Evolutionary conservation across 2,329 filamentous ascomycete species (phyloP).

Genomic region (Hawksworthiomyces lignivorus): DNA sequence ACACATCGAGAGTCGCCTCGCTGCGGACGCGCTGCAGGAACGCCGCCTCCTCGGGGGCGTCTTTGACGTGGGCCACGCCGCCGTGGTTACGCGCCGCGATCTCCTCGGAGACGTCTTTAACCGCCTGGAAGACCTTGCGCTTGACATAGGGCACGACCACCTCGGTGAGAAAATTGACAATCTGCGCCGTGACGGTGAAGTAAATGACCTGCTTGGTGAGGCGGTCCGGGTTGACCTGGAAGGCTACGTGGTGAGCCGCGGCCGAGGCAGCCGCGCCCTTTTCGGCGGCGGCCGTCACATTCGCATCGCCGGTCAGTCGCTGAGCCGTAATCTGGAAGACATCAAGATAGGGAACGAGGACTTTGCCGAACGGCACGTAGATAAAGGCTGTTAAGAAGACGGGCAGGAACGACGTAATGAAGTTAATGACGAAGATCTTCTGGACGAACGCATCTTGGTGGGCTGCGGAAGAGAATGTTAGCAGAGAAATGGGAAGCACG

Average conservation of each 20-base stretch:
- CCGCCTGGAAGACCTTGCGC: slow-evolving; percentile 67
- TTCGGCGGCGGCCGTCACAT: background rate
- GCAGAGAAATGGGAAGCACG: no score
- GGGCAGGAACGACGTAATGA: slow-evolving; percentile 72
- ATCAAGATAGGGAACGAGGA: slow-evolving; percentile 79
- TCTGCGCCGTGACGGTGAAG: slow-evolving; percentile 87
- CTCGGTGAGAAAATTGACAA: slow-evolving; percentile 81
- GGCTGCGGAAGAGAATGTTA: slow-evolving; percentile 31
- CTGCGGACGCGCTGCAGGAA: slow-evolving; percentile 77
- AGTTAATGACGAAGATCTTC: slow-evolving; percentile 86
- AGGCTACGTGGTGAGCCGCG: slow-evolving; percentile 34
- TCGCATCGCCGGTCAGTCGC: slow-evolving; percentile 57
- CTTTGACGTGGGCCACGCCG: slow-evolving; percentile 41
- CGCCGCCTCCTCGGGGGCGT: slow-evolving; percentile 66
- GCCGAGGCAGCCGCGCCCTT: no score
- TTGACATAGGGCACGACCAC: slow-evolving; percentile 80
- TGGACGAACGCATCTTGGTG: slow-evolving; percentile 79
- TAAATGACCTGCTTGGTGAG: slow-evolving; percentile 91
- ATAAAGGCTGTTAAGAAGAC: slow-evolving; percentile 71
- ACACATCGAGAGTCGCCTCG: slow-evolving; percentile 73
- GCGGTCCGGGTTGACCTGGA: slow-evolving; percentile 74
- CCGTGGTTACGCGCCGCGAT: slow-evolving; percentile 39
- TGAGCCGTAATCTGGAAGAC: slow-evolving; percentile 69
- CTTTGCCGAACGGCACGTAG: slow-evolving; percentile 74
- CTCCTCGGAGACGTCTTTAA: slow-evolving; percentile 63